Evolutionary conservation across 83 land plant genomes (phyloP), one percentile per base, ranked within the genome.

Genomic region (Larix sibirica): DNA sequence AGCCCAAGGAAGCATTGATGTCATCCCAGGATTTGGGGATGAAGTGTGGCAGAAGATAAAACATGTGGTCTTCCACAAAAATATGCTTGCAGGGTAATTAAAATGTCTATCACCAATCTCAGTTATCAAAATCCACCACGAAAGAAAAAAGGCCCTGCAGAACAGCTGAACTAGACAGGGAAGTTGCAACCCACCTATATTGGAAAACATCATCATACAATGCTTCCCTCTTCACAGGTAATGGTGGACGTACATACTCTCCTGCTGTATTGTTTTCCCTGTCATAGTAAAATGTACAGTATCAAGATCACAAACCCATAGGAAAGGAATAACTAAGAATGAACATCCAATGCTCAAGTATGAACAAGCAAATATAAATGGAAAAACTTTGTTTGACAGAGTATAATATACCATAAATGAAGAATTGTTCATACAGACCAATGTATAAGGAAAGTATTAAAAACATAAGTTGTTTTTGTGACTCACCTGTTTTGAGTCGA

Each of bases 171-270:
- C 31, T 12, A 66, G 4, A 44, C 81, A 81, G 36, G 10, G n/a
- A 62, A 20, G 54, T 17, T 62, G 21, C 9, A 44, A 42, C 77
- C 42, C 87, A 98, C 99, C 94, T 83, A 80, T 89, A 87, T 54
- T 89, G 81, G 77, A 90, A 79, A 36, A 90, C 83, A 90, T 95
- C 96, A 61, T 89, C 99, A 86, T 98, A 98, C 6, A 98, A 90
- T 61, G 91, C 95, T 60, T 98, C 99, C 58, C 98, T 92, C 88
- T 87, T 95, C 38, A 96, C 99, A 21, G 99, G 99, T 65, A 97
- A 81, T 56, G 99, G 99, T 77, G 99, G 90, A 12, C 99, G 96
- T 4, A 98, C 98, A 84, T 91, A 92, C 85, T 98, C 92, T 13
- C 86, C 88, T 33, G 63, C 87, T 77, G 75, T 84, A 79, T 65